Evolutionary conservation across 164 flowering plant genomes (phyloP).

Genomic region (Saururus chinensis): DNA sequence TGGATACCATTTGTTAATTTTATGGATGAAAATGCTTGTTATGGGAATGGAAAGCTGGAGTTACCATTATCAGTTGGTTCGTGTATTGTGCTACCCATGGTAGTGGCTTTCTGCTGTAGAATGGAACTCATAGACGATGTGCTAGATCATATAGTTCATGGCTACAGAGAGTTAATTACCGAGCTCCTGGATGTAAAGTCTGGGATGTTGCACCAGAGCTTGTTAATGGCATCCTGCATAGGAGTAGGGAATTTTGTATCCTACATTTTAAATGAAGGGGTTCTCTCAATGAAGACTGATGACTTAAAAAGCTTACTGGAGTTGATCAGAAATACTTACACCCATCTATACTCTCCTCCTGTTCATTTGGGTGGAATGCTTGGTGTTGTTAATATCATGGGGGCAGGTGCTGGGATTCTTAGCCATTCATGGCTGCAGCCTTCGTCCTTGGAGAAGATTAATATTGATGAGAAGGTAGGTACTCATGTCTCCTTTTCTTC

Average conservation of each 20-base stretch:
- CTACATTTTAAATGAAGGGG: constrained; percentile 61
- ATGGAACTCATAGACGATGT: constrained; percentile 67
- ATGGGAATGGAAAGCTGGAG: constrained; percentile 16
- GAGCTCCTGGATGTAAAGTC: constrained; percentile 45
- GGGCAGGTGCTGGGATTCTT: constrained; percentile 66
- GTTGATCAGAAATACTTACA: constrained; percentile 52
- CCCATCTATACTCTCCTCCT: constrained; percentile 42
- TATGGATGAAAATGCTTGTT: constrained; percentile 10
- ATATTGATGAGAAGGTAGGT: constrained; percentile 3
- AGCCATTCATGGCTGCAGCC: constrained; percentile 13
- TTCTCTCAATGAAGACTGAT: constrained; percentile 41
- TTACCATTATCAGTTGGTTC: constrained; percentile 52
- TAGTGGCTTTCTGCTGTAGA: constrained; percentile 61
- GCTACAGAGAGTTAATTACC: constrained; percentile 53
- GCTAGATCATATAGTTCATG: constrained; percentile 41
- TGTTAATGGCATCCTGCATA: constrained; percentile 71
- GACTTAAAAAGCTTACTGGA: constrained; percentile 40
- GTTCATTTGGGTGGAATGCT: constrained; percentile 84
- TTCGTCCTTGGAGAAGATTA: constrained; percentile 12
- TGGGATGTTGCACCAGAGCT: constrained; percentile 45
- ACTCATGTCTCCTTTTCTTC: background rate
- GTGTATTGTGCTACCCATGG: constrained; percentile 68
- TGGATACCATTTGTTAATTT: constrained; percentile 50
- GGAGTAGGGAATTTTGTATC: constrained; percentile 86
- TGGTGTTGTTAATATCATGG: constrained; percentile 87